Evolutionary conservation across 805 yeast genomes (phyloP).

Genomic region (Metschnikowia lachancei): DNA sequence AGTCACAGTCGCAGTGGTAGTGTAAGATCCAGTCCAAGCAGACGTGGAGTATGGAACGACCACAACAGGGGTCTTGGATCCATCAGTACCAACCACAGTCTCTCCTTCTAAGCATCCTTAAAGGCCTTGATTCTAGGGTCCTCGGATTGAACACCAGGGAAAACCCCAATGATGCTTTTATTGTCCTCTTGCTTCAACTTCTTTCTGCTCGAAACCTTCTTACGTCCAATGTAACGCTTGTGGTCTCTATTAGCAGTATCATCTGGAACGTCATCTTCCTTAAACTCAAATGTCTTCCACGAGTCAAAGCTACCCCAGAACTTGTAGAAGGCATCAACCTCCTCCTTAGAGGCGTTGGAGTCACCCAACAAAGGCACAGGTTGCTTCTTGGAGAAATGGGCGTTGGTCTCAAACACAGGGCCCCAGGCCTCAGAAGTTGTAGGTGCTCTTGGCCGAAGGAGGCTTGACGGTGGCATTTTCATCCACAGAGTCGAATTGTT

Average conservation of each 20-base stretch:
- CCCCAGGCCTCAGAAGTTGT: slow-evolving; percentile 92
- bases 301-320: slow-evolving; percentile 95
- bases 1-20: too few species aligned
- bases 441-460: slow-evolving; percentile 61
- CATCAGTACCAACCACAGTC: slow-evolving; percentile 97
- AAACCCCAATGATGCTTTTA: slow-evolving; percentile 79
- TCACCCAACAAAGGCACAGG: slow-evolving; percentile 86
- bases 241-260: slow-evolving; percentile 99
- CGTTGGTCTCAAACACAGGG: slow-evolving; percentile 86
- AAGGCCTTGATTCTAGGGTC: slow-evolving; percentile 94
- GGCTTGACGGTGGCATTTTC: slow-evolving; percentile 79
- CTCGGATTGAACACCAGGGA: slow-evolving; percentile 82
- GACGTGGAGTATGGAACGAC: too few species aligned
- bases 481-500: slow-evolving; percentile 95
- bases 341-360: slow-evolving; percentile 63
- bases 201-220: slow-evolving; percentile 93
- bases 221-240: slow-evolving; percentile 97
- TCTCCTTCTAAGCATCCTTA: slow-evolving; percentile 93
- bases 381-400: slow-evolving; percentile 86
- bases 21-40: too few species aligned
- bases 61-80: too few species aligned
- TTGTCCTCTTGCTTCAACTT: slow-evolving; percentile 97
- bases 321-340: slow-evolving; percentile 82
- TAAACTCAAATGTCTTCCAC: slow-evolving; percentile 97
- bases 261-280: slow-evolving; percentile 99